These are phyloP conservation scores for Ploettnerulaceae sp. DNA, from an alignment of 2,329 filamentous ascomycete species.

Conservation along the genomic window DNA sequence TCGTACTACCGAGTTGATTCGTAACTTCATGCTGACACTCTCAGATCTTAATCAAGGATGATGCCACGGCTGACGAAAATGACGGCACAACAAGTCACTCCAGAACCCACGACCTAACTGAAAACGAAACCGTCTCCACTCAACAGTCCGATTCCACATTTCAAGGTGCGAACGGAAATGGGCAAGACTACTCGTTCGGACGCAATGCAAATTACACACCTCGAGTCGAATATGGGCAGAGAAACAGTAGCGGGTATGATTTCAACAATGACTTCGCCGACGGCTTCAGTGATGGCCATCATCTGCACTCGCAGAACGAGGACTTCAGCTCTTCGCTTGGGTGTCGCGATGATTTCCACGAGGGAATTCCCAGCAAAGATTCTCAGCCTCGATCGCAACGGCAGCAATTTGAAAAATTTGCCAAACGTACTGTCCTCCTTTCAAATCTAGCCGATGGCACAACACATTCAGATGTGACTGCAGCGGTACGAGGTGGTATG, in stretches of 20 bases:
- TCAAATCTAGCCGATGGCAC: constrained; percentile 55
- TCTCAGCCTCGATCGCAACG: constrained; percentile 18
- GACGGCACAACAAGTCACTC: constrained; percentile 14
- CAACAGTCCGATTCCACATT: constrained; percentile 14
- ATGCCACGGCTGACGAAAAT: constrained; percentile 17
- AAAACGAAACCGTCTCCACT: constrained; percentile 17
- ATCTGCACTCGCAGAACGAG: constrained; percentile 22
- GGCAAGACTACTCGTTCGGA: constrained; percentile 26
- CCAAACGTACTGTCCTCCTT: constrained; percentile 56
- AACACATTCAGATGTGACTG: constrained; percentile 61
- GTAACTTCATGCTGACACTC: constrained; percentile 11
- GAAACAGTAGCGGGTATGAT: constrained; percentile 14
- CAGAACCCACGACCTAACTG: constrained; percentile 15
- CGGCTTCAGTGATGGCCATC: constrained; percentile 17
- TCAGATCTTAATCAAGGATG: constrained; percentile 29
- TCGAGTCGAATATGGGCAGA: constrained; percentile 17
- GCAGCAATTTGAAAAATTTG: constrained; percentile 28
- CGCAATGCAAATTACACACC: constrained; percentile 25
- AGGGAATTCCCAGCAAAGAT: constrained; percentile 26
- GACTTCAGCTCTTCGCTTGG: constrained; percentile 22
- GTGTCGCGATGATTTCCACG: constrained; percentile 19
- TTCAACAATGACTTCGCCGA: constrained; percentile 20
- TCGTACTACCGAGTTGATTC: neutral
- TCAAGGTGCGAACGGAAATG: constrained; percentile 4
- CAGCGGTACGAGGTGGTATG: constrained; percentile 63